Evolutionary conservation across 768 basidiomycete genomes (phyloP), one percentile per base, ranked within the genome.

Genomic region (Agrocybe praecox): DNA sequence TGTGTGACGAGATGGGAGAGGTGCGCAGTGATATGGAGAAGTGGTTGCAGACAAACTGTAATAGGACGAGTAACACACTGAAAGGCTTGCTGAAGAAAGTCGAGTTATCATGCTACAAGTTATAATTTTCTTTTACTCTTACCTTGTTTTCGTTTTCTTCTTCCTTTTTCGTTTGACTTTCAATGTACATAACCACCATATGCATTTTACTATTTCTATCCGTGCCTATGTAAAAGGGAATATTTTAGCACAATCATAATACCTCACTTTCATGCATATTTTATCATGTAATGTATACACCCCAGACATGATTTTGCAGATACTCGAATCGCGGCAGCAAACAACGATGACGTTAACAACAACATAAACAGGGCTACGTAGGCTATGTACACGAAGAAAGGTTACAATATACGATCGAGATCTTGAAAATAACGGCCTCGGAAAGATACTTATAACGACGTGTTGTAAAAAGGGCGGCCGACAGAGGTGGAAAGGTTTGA

Each of bases 21-120:
- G 60, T 98, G 12, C 79, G 96, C 60, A 72, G 61, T 32, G 89
- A 95, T 70, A 94, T 99, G 88, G 94, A 97, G 75, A 61, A 59
- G 15, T 98, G 94, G 94, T 68, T 99, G 56, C 83, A 88, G 68
- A 81, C 78, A 17, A 95, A 96, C 67, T 94, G 94, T 64, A 92
- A 92, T 68, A 87, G 93, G 70, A 86, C 86, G 49, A 90, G 87
- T 63, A 87, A 86, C 60, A 89, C 87, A 15, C 73, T 94, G 62
- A 93, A 92, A 69, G 89, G 88, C 0, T 70, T 94, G 62, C 70
- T 94, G 65, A 93, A 92, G 79, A 93, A 92, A 74, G 83, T 94
- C 11, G 88, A 90, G 67, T 67, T 87, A 53, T 80, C 83, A 2
- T 82, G 76, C 65, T 76, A 74, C 59, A 64, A 59, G 61, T 67